Percentiles rank a stretch among this genome's conserved stretches.
phyloP scores from a whole-genome alignment of 2,329 filamentous ascomycete species.

The Colletotrichum horii region DNA sequence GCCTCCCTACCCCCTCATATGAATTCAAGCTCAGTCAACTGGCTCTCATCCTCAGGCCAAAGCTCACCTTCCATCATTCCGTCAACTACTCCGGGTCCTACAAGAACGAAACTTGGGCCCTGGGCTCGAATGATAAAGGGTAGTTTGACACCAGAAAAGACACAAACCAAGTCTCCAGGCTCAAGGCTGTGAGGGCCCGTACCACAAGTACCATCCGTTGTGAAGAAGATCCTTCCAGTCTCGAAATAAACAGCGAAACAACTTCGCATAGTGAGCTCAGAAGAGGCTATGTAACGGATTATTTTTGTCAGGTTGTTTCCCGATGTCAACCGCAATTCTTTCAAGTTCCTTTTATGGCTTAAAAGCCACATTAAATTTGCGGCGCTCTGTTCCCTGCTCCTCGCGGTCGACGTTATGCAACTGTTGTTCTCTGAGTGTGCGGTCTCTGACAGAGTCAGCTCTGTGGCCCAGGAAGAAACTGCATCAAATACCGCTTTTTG shows the following conservation, averaged over 20 bases:
- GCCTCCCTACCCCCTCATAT: not conserved
- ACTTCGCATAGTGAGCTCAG: too few relatives aligned
- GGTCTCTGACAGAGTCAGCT: too few relatives aligned
- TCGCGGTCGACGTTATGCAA: too few relatives aligned
- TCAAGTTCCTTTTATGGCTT: too few relatives aligned
- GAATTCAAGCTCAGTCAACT: not conserved
- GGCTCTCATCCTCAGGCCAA: not conserved
- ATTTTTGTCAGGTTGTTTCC: too few relatives aligned
- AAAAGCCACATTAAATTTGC: too few relatives aligned
- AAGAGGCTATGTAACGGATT: too few relatives aligned
- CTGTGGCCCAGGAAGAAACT: too few relatives aligned
- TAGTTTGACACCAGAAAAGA: not conserved
- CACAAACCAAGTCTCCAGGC: not conserved
- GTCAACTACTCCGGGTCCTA: not conserved
- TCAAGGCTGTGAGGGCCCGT: not conserved
- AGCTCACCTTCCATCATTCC: not conserved
- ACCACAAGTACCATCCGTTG: not conserved
- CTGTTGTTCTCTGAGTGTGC: too few relatives aligned
- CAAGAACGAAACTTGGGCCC: not conserved
- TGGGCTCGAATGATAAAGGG: not conserved
- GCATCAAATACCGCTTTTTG: too few relatives aligned
- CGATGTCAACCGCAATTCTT: too few relatives aligned
- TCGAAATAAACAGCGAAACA: not conserved
- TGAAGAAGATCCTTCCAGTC: not conserved
- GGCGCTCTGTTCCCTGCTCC: too few relatives aligned